These are phyloP conservation scores for Cantharellus anzutake DNA, from an alignment of 768 basidiomycete genomes.

Conservation along the genomic window DNA sequence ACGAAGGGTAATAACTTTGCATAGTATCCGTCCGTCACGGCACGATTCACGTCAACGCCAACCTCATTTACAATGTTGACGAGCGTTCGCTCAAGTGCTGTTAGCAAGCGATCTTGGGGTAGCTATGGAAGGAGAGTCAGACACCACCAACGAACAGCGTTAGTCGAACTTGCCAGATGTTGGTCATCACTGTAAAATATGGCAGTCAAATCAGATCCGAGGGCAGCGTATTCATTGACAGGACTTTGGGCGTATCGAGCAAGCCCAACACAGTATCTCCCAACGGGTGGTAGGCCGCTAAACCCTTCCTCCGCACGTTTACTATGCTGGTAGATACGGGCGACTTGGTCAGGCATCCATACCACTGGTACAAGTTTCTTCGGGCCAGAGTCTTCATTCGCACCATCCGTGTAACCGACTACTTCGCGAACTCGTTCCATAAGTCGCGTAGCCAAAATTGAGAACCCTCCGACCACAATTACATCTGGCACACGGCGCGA, in stretches of 20 bases:
- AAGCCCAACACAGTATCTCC: slow-evolving; percentile 84
- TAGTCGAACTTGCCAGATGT: slow-evolving; percentile 41
- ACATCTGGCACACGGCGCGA: slow-evolving; percentile 71
- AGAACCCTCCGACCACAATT: slow-evolving; percentile 78
- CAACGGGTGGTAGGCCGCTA: slow-evolving; percentile 50
- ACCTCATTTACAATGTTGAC: slow-evolving; percentile 84
- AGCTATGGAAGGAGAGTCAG: slow-evolving; percentile 29
- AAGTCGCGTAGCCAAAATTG: slow-evolving; percentile 57
- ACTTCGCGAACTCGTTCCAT: slow-evolving; percentile 43
- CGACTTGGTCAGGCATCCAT: slow-evolving; percentile 79
- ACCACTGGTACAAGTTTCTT: slow-evolving; percentile 40
- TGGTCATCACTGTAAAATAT: slow-evolving; percentile 79
- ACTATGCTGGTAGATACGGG: slow-evolving; percentile 84
- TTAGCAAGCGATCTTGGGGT: slow-evolving; percentile 64
- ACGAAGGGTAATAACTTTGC: slow-evolving; percentile 77
- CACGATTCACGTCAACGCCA: slow-evolving; percentile 92
- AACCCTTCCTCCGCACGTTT: slow-evolving; percentile 73
- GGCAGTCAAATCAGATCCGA: slow-evolving; percentile 68
- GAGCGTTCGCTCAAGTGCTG: slow-evolving; percentile 65
- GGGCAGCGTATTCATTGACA: slow-evolving; percentile 79
- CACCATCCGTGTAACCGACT: slow-evolving; percentile 12
- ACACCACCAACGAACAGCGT: slow-evolving; percentile 5
- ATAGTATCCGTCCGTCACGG: slow-evolving; percentile 76
- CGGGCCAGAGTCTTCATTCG: neutral
- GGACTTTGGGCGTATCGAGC: slow-evolving; percentile 89